A percentile compares a stretch with the other conserved stretches of the same genome.
Evolutionary conservation across 148 eudicot species (phyloP).

Genomic region (Camellia lanceoleosa): DNA sequence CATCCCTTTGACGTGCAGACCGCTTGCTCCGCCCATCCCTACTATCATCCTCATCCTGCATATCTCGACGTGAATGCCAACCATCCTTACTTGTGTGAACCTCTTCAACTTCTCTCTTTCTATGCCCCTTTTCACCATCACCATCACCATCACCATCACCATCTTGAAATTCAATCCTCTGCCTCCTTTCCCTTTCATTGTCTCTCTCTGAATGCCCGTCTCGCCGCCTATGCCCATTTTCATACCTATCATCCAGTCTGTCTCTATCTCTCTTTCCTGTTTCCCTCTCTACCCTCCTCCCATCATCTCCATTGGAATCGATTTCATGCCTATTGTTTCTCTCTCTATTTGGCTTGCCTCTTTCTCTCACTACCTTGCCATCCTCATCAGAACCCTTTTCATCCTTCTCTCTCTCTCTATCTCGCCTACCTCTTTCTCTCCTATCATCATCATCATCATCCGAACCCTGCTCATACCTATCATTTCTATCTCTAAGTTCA

Average conservation of each 20-base stretch:
- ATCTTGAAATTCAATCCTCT: background rate
- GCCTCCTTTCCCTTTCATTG: constrained; percentile 14
- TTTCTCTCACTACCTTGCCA: background rate
- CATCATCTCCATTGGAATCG: background rate
- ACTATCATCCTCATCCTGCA: constrained; percentile 5
- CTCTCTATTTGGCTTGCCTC: constrained; percentile 19
- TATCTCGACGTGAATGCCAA: background rate
- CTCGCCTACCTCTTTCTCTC: constrained; percentile 6
- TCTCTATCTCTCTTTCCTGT: background rate
- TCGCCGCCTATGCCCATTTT: background rate
- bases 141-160: background rate
- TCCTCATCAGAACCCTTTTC: background rate
- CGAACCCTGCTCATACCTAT: too few relatives aligned
- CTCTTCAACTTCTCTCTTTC: background rate
- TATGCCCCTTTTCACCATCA: constrained; percentile 5
- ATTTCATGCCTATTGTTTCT: background rate
- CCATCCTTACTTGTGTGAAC: background rate
- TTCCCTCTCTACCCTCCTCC: background rate
- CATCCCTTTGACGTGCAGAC: constrained; percentile 5
- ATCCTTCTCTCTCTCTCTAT: background rate
- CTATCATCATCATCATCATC: background rate
- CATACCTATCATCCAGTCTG: background rate
- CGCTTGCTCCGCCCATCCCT: constrained; percentile 5
- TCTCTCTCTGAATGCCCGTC: background rate
- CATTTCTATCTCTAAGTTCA: too few relatives aligned